Percentiles rank a stretch among this genome's conserved stretches.
These are phyloP conservation scores for Moelleriella libera DNA, from an alignment of 2,329 filamentous ascomycete genomes.

Conservation along the genomic window DNA sequence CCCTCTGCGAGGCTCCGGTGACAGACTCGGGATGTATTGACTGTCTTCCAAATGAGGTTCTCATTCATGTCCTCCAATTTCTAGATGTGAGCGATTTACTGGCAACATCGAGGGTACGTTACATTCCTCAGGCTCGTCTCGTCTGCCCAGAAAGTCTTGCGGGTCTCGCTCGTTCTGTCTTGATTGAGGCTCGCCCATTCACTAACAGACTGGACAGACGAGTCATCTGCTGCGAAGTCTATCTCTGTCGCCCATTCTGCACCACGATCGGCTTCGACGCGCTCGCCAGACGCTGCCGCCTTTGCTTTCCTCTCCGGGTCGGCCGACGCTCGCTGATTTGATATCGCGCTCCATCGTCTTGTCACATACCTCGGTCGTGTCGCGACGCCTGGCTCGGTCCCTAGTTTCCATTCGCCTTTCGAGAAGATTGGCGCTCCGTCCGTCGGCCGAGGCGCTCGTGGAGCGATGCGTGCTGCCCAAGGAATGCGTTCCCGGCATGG, in stretches of 20 bases:
- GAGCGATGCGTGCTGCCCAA: slow-evolving; percentile 49
- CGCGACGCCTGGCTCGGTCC: slow-evolving; percentile 46
- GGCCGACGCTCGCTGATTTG: slow-evolving; percentile 47
- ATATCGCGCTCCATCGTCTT: slow-evolving; percentile 52
- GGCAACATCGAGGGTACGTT: slow-evolving; percentile 39
- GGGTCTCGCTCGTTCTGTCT: not conserved
- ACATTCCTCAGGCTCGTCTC: not conserved
- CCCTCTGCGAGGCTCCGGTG: not conserved
- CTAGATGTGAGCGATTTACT: slow-evolving; percentile 44
- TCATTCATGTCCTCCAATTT: slow-evolving; percentile 39
- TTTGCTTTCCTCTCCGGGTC: slow-evolving; percentile 39
- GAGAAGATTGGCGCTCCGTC: slow-evolving; percentile 43
- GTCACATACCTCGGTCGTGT: slow-evolving; percentile 50
- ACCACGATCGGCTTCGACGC: slow-evolving; percentile 44
- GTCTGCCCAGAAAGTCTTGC: too few species aligned
- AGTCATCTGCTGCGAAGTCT: slow-evolving; percentile 48
- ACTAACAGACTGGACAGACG: slow-evolving; percentile 25
- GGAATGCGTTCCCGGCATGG: slow-evolving; percentile 41
- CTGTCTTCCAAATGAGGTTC: slow-evolving; percentile 39
- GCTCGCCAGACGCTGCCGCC: slow-evolving; percentile 39
- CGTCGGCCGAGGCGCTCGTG: slow-evolving; percentile 45
- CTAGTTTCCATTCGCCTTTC: slow-evolving; percentile 53
- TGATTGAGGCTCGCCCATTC: not conserved
- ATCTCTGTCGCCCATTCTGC: slow-evolving; percentile 50
- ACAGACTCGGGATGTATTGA: slow-evolving; percentile 14